Base-by-base conservation (phyloP, 2,329 filamentous ascomycete genomes). In the Fusarium mangiferae region DNA sequence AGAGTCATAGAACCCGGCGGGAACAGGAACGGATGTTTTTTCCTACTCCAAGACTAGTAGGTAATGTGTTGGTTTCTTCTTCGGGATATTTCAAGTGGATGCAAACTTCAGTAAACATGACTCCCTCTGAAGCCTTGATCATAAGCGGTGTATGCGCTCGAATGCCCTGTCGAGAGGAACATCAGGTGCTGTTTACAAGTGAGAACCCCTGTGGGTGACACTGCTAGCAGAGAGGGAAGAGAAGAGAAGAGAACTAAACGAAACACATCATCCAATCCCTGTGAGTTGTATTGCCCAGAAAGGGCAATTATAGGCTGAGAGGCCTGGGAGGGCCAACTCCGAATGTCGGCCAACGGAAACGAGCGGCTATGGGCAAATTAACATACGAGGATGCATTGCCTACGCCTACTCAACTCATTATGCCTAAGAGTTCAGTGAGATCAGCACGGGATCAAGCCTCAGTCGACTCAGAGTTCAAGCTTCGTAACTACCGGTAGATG, bases 291-390 rank as follows among this genome's bases (percentile, higher is more conserved):
- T 46, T 73, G 44, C 62, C 71, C 52, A 55, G 48, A 71, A 74
- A 18, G 33, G 49, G 58, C 26, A 58, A 57, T 60, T 36, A 57
- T 68, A 59, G 63, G 51, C 42, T 55, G 38, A 68, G 35, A 30
- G n/a, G 33, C 38, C 26, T 52, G 33, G 51, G 10, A 49, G 36
- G 38, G 35, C 42, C 56, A 65, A 36, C 46, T 69, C 72, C 74
- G 62, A 64, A 35, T 70, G 73, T 78, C 73, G 76, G 73, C 71
- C 74, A 69, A 76, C 75, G 74, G 72, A 66, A 57, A 63, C 60
- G 58, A 70, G 59, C 66, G 49, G 56, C 44, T 7, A 66, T 70
- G 51, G 30, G 30, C 44, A 45, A 70, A 59, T 44, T 46, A 72
- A 74, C 71, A 42, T 74, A 72, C 71, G 71, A 73, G 66, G 20